These are phyloP conservation scores for Fusarium aywerte DNA, from an alignment of 2,329 filamentous ascomycete species.

Conservation along the genomic window DNA sequence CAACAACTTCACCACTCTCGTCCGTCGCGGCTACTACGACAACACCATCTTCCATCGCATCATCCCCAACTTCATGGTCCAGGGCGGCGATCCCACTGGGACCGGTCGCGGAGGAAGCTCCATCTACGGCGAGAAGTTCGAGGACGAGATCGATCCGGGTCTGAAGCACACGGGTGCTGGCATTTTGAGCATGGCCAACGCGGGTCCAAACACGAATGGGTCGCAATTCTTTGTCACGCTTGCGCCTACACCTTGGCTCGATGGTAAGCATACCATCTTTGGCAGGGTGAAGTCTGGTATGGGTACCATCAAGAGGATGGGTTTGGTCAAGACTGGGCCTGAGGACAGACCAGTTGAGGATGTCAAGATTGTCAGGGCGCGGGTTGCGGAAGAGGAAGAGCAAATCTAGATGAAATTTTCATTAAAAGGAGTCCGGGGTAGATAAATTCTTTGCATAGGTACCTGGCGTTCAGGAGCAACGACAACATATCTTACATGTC, in stretches of 20 bases:
- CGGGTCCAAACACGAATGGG: slow-evolving; percentile 91
- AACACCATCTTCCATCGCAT: slow-evolving; percentile 89
- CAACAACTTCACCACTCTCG: slow-evolving; percentile 86
- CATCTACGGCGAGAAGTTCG: slow-evolving; percentile 94
- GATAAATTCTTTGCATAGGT: slow-evolving; percentile 19
- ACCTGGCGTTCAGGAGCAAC: slow-evolving; percentile 37
- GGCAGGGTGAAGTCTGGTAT: slow-evolving; percentile 88
- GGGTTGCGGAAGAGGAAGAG: slow-evolving; percentile 71
- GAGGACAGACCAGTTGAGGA: slow-evolving; percentile 86
- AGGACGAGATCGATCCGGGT: slow-evolving; percentile 82
- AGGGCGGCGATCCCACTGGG: slow-evolving; percentile 93
- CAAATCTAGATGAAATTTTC: slow-evolving; percentile 26
- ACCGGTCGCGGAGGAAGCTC: slow-evolving; percentile 88
- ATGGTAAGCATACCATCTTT: slow-evolving; percentile 97
- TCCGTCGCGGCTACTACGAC: slow-evolving; percentile 88
- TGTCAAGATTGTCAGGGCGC: slow-evolving; percentile 80
- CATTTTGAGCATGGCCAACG: slow-evolving; percentile 96
- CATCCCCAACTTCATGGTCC: slow-evolving; percentile 96
- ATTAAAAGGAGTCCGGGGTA: slow-evolving; percentile 1
- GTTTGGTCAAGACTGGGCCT: slow-evolving; percentile 81
- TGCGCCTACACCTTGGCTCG: slow-evolving; percentile 93
- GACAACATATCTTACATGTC: slow-evolving; percentile 2
- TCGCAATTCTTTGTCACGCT: slow-evolving; percentile 97
- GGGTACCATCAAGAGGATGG: slow-evolving; percentile 86
- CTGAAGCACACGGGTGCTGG: slow-evolving; percentile 94